These are phyloP conservation scores for Puccinellia tenuiflora DNA, from an alignment of 176 grass and related monocot genomes.

Conservation along the genomic window DNA sequence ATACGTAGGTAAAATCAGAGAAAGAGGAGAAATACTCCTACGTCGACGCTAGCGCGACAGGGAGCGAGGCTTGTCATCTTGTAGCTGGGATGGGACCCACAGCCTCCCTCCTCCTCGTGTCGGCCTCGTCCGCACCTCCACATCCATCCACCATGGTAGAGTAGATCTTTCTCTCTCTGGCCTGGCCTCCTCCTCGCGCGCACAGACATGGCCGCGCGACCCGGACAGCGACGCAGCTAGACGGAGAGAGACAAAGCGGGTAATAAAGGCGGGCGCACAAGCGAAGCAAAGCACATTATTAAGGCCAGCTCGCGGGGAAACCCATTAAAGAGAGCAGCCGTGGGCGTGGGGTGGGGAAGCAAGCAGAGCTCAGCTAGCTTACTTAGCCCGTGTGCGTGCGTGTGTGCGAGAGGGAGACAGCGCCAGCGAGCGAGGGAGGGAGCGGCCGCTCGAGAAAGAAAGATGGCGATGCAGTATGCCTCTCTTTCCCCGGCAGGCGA, in stretches of 20 bases:
- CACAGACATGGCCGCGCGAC: background rate
- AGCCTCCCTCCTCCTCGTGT: constrained; percentile 6
- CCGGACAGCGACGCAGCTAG: constrained; percentile 5
- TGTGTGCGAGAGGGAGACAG: constrained; percentile 15
- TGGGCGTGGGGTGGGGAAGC: background rate
- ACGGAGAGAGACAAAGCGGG: constrained; percentile 16
- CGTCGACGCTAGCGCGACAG: constrained; percentile 19
- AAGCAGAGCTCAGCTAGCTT: background rate
- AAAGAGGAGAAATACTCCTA: background rate
- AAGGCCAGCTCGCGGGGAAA: background rate
- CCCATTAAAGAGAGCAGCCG: constrained; percentile 25
- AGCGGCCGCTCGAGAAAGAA: background rate
- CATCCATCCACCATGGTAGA: background rate
- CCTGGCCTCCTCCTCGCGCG: background rate
- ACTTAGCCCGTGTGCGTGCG: background rate
- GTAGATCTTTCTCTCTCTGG: too few relatives aligned
- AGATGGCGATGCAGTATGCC: constrained; percentile 56
- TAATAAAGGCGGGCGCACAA: constrained; percentile 38
- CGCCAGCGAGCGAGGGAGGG: background rate
- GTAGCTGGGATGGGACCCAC: background rate
- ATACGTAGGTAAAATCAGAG: too few relatives aligned
- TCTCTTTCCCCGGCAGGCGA: constrained; percentile 50
- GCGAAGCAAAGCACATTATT: constrained; percentile 42
- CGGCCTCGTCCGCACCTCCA: background rate
- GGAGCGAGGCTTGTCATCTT: constrained; percentile 17